Evolutionary conservation across 345 rosid species (phyloP), one percentile per base, ranked within the genome.

Genomic region (Citrus australasica): DNA sequence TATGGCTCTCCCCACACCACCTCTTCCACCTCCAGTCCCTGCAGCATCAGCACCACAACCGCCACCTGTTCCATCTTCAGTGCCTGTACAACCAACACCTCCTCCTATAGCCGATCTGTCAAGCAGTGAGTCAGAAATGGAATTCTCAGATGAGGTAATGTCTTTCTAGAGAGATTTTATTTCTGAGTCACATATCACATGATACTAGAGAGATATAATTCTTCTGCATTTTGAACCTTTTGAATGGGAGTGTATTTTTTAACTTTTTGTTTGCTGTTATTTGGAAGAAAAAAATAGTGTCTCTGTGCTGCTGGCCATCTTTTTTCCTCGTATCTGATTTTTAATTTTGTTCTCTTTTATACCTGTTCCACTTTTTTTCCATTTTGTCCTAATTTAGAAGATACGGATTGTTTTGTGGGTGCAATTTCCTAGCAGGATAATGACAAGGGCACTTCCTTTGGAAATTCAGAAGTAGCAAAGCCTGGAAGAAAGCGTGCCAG

Each of bases 71-170:
- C 97, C 98, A 71, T 87, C 91, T 76, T 84, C 92, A 55, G 84
- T 64, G 25, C 83, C 90, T 48, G 80, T 85, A 40, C 89, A 78
- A 48, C 82, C 76, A 66, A 79, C 78, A 24, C 78, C 84, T 28
- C 64, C 83, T 58, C 65, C 83, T 76, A 30, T 63, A 42, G 89
- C 78, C 27, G 89, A 86, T 81, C 83, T 78, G 71, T 93, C 94
- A 73, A 91, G 91, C 80, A 88, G 94, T 77, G 99, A 95, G 84
- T 93, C 98, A 42, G 98, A 92, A 87, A 84, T 93, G 94, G 99
- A 93, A 71, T 91, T 93, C 86, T 87, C 95, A 1, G 94, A 90
- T 80, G 96, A 92, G 94, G 98, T 91, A 84, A 35, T 46, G 9
- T 69, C 76, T 61, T 79, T 60, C 83, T 79, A 42, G 79, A 66